Evolutionary conservation across 108 stramenopile genomes (phyloP), one percentile per base, ranked within the genome.

Genomic region (Stephanodiscus triporus): DNA sequence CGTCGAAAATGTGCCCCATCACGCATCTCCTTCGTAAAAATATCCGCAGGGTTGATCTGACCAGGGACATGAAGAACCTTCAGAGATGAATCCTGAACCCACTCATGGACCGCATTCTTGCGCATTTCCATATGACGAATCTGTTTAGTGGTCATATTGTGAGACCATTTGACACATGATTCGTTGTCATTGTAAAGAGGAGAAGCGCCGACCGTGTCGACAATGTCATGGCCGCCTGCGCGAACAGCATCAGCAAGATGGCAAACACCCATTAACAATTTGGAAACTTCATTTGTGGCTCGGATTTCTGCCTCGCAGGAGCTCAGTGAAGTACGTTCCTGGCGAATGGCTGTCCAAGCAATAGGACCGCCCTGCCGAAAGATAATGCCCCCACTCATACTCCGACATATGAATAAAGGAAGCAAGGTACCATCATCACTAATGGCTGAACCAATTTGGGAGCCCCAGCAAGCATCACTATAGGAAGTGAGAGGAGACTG

Each of bases 1-100:
- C 61, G 61, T n/a, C 61, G 36, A 40, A 40, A 63, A 8, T 63
- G 61, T 16, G 61, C 16, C 6, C 16, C 61, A 63, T 63, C 61
- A 22, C 40, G 37, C 37, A 63, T 63, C 20, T 63, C 61, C 7
- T 63, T 63, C 0, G 61, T 63, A 14, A 40, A 63, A n/a, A 63
- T 17, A 38, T 63, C 61, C 1, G 22, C 40, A 5, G 61, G 61
- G 20, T 63, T 63, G 7, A 63, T 63, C 0, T 7, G 16, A 0
- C 61, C 61, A 11, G 36, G 34, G 20, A 63, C 40, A 19, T 63
- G 61, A 2, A 5, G 34, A 4, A 63, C 34, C 1, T 63, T 8
- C 37, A 37, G 37, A 23, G 36, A 16, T 0, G 36, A 0, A 4
- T 40, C 1, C 4, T 19, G 5, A 38, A 40, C 37, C 16, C 22